These are phyloP conservation scores for Pochonia chlamydosporia DNA, from an alignment of 2,329 filamentous ascomycete species.

Conservation along the genomic window DNA sequence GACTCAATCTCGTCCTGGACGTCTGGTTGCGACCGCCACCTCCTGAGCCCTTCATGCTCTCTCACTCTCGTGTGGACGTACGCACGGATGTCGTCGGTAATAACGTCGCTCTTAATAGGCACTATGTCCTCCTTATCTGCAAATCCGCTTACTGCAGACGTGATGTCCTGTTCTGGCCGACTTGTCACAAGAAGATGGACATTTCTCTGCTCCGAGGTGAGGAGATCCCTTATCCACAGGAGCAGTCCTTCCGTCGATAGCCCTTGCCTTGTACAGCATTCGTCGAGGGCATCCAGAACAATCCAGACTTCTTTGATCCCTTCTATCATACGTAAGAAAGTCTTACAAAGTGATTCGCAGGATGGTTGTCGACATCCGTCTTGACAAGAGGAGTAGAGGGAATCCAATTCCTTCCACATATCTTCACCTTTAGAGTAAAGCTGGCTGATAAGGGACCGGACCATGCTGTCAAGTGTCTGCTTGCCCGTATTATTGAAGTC, in stretches of 20 bases:
- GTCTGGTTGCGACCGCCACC: background rate
- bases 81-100: background rate
- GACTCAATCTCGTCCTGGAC: background rate
- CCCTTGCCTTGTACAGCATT: conserved; percentile 18
- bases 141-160: background rate
- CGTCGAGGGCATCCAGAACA: conserved; percentile 34
- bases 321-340: too few relatives aligned
- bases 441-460: too few relatives aligned
- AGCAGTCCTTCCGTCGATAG: too few relatives aligned
- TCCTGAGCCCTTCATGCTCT: background rate
- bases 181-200: too few relatives aligned
- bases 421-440: background rate
- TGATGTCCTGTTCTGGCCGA: background rate
- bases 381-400: background rate
- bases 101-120: background rate
- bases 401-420: background rate
- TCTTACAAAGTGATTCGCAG: too few relatives aligned
- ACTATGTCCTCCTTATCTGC: background rate
- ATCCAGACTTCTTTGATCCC: conserved; percentile 23
- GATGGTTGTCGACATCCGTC: conserved; percentile 1
- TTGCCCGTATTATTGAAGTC: background rate
- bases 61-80: background rate
- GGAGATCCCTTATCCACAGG: too few relatives aligned
- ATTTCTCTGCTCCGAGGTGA: background rate
- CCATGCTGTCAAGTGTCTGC: background rate